Evolutionary conservation across 1,139 yeast genomes (phyloP), one percentile per base, ranked within the genome.

Genomic region (Suhomyces bribrorum): DNA sequence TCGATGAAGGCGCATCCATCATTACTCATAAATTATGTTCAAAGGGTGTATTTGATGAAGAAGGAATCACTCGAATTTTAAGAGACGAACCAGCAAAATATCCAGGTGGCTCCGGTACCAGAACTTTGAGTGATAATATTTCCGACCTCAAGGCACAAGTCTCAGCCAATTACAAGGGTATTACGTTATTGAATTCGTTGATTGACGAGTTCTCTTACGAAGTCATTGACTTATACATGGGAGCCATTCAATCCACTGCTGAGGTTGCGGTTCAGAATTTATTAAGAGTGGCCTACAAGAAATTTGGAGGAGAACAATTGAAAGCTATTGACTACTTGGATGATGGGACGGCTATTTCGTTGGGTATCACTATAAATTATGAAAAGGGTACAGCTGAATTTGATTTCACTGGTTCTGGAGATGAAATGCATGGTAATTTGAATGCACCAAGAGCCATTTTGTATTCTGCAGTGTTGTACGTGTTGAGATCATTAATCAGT

Each of bases 401-500:
- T 52, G 76, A 70, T 41, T 69, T 70, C 44, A 61, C 62, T 11
- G 65, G 57, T 28, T 62, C 71, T 9, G 76, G 76, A 3, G 72
- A 69, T 44, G 73, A 70, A 43, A 60, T 69, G 37, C 62, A 69
- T 47, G 75, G 75, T 7, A 69, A 69, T 38, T 62, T 70, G 53
- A 70, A 70, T 52, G 73, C 74, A 2, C 75, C 68, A 2, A 74
- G 73, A 43, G 89, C 95, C 0, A 85, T 86, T 45, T 78, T 92
- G 6, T 77, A 79, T 50, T 83, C 92, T n/a, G 92, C 95, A 1
- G 82, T 87, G 35, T 66, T 87, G 33, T 87, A 86, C 57, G 88
- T 86, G 34, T 64, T 87, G 47, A 68, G 96, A 47, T 81, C 88
- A 26, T 69, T 87, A 51, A 85, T 87, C 26, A 77, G 83, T 40